Evolutionary conservation across 169 alveolate genomes (phyloP), one percentile per base, ranked within the genome.

Genomic region (Eimeria falciformis): DNA sequence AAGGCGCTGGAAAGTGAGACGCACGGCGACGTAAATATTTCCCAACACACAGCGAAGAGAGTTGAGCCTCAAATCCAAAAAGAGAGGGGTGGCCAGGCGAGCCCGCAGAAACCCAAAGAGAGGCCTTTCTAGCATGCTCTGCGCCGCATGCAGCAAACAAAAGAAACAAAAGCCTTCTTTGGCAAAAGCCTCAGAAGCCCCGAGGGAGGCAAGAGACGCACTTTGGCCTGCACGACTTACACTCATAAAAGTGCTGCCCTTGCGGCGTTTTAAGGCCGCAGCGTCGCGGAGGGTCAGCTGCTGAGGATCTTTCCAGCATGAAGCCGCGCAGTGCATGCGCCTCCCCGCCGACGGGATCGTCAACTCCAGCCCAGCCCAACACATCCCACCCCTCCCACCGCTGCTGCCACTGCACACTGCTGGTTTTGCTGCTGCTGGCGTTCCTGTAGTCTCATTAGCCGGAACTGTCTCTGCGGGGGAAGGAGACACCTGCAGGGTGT

Each of bases 121-220:
- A 23, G 77, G 75, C 75, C 65, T 75, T 62, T 82, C 90, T 21
- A 82, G 65, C 90, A 82, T 55, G 25, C 65, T 58, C 90, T 82
- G 78, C 23, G 14, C 14, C 53, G 79, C 43, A 7, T 50, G 58
- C 58, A 50, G 58, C 58, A 50, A 14, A 25, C 73, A 62, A 62
- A 62, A 62, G 73, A 62, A 62, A 21, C n/a, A 62, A 14, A 62
- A 6, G 9, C 7, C 21, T 14, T 9, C 7, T 14, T 50, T 50
- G 58, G 58, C 58, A 50, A 14, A 7, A 50, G 14, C 7, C 14
- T 7, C 21, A 50, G 58, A 7, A 50, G 58, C 58, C 7, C 7
- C 7, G 7, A 14, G 58, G 14, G 58, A 7, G 14, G 58, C 58
- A 50, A 50, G 14, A 50, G 58, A 50, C 7, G 58, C 58, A 50